These are phyloP conservation scores for Tuber brumale DNA, from an alignment of 495 filamentous ascomycete genomes.

Conservation along the genomic window DNA sequence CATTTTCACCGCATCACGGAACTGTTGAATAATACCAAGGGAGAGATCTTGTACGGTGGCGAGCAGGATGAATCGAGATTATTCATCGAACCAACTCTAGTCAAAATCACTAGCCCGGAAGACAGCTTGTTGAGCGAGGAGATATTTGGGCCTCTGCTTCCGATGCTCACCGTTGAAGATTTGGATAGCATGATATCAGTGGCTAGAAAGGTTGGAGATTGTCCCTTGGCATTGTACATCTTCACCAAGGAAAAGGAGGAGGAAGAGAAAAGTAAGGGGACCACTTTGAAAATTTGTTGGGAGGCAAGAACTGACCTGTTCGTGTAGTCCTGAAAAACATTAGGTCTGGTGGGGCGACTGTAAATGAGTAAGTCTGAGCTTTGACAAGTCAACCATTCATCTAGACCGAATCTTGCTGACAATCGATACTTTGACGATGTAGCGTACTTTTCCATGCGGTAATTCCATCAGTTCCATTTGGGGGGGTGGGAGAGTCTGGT, in stretches of 20 bases:
- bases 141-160: constrained; percentile 81
- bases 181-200: constrained; percentile 74
- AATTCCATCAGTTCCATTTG: constrained; percentile 73
- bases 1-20: constrained; percentile 78
- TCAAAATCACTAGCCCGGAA: constrained; percentile 47
- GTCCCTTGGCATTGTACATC: constrained; percentile 71
- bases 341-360: constrained; percentile 63
- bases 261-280: constrained; percentile 48
- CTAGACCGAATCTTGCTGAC: constrained; percentile 14
- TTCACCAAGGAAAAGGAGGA: constrained; percentile 77
- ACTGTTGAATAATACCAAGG: constrained; percentile 74
- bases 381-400: constrained; percentile 8
- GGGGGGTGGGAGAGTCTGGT: constrained; percentile 83
- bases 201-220: constrained; percentile 63
- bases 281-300: background rate
- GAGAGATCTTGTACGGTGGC: constrained; percentile 56
- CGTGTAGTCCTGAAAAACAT: constrained; percentile 16
- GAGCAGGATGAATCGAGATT: constrained; percentile 48
- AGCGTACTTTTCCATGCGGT: constrained; percentile 65
- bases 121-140: constrained; percentile 76
- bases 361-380: constrained; percentile 57
- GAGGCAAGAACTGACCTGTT: background rate
- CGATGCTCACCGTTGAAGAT: constrained; percentile 65
- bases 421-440: background rate
- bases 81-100: constrained; percentile 80